Base-by-base conservation (phyloP, 2,329 filamentous ascomycete genomes). In the Cercospora nicotianae region DNA sequence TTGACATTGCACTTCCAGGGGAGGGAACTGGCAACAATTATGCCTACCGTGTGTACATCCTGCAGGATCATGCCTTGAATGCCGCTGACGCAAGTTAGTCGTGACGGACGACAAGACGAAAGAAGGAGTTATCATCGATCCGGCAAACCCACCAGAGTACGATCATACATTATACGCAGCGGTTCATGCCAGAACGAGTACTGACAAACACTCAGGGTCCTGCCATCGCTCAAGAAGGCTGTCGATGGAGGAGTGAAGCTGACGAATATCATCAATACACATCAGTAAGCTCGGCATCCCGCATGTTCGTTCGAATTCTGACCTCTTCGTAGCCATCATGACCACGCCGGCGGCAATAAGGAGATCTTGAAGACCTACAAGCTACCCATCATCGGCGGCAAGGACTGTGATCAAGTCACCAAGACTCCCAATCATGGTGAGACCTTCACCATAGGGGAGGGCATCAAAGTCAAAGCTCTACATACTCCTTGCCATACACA, bases 401-500 rank as follows among this genome's bases (percentile, higher is more conserved):
- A 90, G 77, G 87, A 97, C 77, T 97, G 94, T 80, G 86, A 90
- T 70, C 87, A 87, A 26, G 94, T 97, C 58, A 93, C 90, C 26
- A 85, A 85, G 74, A 96, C 91, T 0, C 94, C 94, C 0, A 81
- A 82, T 2, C 87, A 98, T 78, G 88, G 89, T 45, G 88, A 92
- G 72, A 87, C 84, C 3, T 97, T 97, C 84, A 90, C 87, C 70
- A 88, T 99, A 70, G 95, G 95, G 65, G 84, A 87, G 48, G 86
- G 86, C 73, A 95, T 99, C 79, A 86, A 87, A 13, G 90, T 97
- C 66, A 94, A 87, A 77, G 91, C 92, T 26, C 83, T 98, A n/a
- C 91, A 98, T 81, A 99, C 95, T 12, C 95, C 95, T 1, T 99
- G 95, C 80, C 95, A 99, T 79, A 99, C 95, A 1, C 94, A 97